Base-by-base conservation (phyloP, 768 basidiomycete species). In the Fomitopsis pulvina region DNA sequence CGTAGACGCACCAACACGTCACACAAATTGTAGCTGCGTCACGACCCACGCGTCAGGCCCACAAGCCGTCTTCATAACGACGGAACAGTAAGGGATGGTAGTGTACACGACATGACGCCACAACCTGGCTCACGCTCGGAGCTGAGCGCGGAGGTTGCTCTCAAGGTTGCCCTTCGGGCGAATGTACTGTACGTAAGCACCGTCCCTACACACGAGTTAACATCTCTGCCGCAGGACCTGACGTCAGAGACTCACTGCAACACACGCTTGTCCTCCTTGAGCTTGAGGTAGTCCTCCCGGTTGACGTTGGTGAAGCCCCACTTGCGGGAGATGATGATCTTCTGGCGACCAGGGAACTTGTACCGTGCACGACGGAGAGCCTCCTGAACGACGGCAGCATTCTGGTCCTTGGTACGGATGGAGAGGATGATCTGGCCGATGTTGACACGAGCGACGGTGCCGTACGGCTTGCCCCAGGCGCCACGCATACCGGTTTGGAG, bases 281-380 rank as follows among this genome's bases (percentile, higher is more conserved):
- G 76, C 71, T 81, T 83, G 64, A 79, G 61, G 69, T 96, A 98
- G 41, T 94, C 92, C 59, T 81, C 84, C 69, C 92, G 85, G 67
- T 83, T 81, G 52, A 97, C 92, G 60, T 87, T 87, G 37, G 96
- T 99, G 76, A 99, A 98, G 53, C 94, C 94, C 93, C 96, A 97
- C 80, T 95, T 96, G 80, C 92, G 92, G 51, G 87, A 91, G 59
- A 92, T 77, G 58, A 94, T 93, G 68, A 95, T 93, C 81, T 95
- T 95, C 77, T 95, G 92, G 64, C 92, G 83, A 50, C 92, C 92
- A n/a, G 92, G 90, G 86, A 93, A 95, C 83, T 98, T 99, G 83
- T 98, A 98, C 48, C 95, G 89, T 10, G 93, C 91, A 61, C 94
- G 93, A 61, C 94, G 90, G 57, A 98, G 85, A 48, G 94, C 95